Evolutionary conservation across 169 alveolate genomes (phyloP).

Genomic region (Eimeria sp.): DNA sequence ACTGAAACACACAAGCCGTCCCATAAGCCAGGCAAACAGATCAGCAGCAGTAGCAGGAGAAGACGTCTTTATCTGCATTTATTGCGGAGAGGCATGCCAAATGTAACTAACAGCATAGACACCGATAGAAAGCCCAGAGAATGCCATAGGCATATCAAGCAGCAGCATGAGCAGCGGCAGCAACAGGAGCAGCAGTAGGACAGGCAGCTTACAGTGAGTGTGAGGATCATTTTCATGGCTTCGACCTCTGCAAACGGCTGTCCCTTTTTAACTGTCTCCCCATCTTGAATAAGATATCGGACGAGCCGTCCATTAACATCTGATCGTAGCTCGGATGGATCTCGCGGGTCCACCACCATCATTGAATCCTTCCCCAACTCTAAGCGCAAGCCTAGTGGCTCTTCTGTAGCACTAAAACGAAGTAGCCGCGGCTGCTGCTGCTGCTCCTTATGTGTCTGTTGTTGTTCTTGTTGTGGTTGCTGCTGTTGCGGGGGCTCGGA

Average conservation of each 20-base stretch:
- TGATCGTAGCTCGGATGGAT: constrained; percentile 81
- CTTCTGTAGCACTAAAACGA: constrained; percentile 62
- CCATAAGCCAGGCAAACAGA: too few species aligned
- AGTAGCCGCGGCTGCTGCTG: constrained; percentile 21
- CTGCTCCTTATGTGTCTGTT: constrained; percentile 27
- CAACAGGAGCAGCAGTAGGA: background rate
- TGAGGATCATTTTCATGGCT: constrained; percentile 92
- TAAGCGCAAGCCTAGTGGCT: constrained; percentile 63
- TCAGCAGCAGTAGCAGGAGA: background rate
- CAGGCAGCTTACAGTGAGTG: constrained; percentile 80
- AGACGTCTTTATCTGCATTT: background rate
- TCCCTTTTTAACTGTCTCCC: constrained; percentile 86
- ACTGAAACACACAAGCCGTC: background rate
- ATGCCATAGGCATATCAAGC: too few species aligned
- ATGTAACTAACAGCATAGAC: too few species aligned
- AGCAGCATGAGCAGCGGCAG: background rate
- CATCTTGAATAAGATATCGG: constrained; percentile 85
- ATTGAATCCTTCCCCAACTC: background rate
- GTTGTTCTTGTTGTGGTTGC: background rate
- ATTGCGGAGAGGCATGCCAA: background rate
- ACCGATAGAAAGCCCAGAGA: too few species aligned
- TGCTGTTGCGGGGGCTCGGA: constrained; percentile 33
- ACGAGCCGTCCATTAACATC: constrained; percentile 82
- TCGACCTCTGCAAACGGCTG: constrained; percentile 91
- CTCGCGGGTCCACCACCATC: constrained; percentile 37